These are phyloP conservation scores for Botrytis pseudocinerea DNA, from an alignment of 2,329 filamentous ascomycete species.

Conservation along the genomic window DNA sequence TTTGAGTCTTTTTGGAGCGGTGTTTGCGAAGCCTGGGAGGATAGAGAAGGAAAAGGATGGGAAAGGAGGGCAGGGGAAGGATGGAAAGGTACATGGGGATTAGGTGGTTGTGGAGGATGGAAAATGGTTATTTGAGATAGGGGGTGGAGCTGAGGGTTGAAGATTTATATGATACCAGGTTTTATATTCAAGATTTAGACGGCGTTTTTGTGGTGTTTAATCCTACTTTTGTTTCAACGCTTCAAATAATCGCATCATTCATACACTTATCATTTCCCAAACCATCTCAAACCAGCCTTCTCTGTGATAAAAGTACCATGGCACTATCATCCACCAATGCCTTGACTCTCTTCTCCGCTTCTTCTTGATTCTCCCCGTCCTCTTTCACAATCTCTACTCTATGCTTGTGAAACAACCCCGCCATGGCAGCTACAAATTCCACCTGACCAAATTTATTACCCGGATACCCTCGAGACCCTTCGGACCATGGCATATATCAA, in stretches of 20 bases:
- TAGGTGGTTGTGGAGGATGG: not conserved
- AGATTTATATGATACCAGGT: not conserved
- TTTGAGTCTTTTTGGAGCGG: slow-evolving; percentile 5
- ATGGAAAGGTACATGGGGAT: not conserved
- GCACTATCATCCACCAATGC: not conserved
- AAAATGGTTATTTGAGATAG: not conserved
- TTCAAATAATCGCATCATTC: not conserved
- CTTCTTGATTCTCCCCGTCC: not conserved
- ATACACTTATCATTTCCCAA: not conserved
- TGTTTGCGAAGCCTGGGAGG: not conserved
- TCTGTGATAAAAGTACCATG: not conserved
- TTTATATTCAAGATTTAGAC: not conserved
- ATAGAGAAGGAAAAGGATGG: not conserved
- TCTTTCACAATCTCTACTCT: not conserved
- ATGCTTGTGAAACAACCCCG: not conserved
- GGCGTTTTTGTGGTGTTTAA: not conserved
- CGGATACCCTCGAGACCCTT: not conserved
- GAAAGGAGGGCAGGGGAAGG: too few relatives aligned
- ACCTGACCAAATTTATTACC: not conserved
- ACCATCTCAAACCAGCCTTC: not conserved
- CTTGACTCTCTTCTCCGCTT: not conserved
- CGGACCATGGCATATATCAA: not conserved
- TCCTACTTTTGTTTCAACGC: rapidly evolving
- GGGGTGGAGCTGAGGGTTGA: too few relatives aligned
- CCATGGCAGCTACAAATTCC: not conserved